Conservation (phyloP, 2,329 filamentous ascomycete genomes). For the Monosporascus ibericus region DNA sequence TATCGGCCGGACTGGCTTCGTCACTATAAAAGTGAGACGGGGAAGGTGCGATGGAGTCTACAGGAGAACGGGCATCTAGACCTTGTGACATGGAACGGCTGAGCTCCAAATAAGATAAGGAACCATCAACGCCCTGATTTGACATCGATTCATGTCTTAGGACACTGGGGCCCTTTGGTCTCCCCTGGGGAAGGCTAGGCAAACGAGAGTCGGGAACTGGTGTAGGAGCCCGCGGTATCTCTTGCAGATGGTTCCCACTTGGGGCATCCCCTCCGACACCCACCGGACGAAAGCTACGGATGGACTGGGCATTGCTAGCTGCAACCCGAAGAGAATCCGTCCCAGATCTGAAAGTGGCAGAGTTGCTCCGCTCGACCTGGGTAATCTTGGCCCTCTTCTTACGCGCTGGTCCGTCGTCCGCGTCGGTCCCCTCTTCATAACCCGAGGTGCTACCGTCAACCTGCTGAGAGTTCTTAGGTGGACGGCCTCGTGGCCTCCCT, state of each 20-base stretch:
- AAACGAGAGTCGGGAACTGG: constrained; percentile 55
- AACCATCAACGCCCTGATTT: constrained; percentile 40
- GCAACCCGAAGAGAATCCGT: constrained; percentile 81
- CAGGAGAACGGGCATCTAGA: constrained; percentile 49
- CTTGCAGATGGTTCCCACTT: constrained; percentile 53
- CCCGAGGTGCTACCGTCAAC: constrained; percentile 64
- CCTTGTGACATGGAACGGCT: constrained; percentile 35
- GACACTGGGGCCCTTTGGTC: constrained; percentile 37
- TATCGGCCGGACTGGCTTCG: constrained; percentile 68
- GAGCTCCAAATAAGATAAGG: constrained; percentile 25
- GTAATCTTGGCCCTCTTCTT: constrained; percentile 79
- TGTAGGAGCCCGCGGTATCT: constrained; percentile 70
- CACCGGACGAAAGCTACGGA: constrained; percentile 77
- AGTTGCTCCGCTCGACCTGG: constrained; percentile 65
- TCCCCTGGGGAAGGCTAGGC: constrained; percentile 18
- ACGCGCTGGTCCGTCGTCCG: constrained; percentile 48
- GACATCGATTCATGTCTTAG: constrained; percentile 57
- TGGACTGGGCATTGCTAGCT: constrained; percentile 81
- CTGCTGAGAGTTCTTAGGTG: constrained; percentile 43
- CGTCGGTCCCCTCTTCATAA: constrained; percentile 61
- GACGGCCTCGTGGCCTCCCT: constrained; percentile 50
- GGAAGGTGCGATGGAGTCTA: constrained; percentile 45
- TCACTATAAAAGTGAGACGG: constrained; percentile 43
- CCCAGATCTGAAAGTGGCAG: constrained; percentile 63
- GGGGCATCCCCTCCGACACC: constrained; percentile 41